These are phyloP conservation scores for Globisporangium lucens DNA, from an alignment of 352 stramenopile species.

Conservation along the genomic window DNA sequence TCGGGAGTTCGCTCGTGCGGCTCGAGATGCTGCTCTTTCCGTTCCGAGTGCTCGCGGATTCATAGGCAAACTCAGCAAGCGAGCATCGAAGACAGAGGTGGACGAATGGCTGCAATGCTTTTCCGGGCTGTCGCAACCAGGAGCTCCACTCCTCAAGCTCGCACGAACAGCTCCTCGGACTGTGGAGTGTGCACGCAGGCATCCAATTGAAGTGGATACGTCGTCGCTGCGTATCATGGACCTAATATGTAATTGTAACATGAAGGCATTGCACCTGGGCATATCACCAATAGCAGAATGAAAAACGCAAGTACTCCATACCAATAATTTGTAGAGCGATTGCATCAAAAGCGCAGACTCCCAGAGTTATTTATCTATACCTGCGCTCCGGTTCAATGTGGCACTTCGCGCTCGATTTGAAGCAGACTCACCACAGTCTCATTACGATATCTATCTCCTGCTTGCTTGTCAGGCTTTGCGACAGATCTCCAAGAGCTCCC, in stretches of 20 bases:
- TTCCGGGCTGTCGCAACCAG: too few species aligned
- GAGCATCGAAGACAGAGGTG: too few species aligned
- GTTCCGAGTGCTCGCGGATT: background rate
- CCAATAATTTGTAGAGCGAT: background rate
- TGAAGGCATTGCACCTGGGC: background rate
- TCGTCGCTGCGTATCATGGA: background rate
- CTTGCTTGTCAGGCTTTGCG: too few species aligned
- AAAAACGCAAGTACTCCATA: background rate
- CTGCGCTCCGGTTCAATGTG: too few species aligned
- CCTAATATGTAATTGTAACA: background rate
- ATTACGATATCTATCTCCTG: too few species aligned
- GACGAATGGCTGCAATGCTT: too few species aligned
- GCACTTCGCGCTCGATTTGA: too few species aligned
- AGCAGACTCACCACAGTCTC: too few species aligned
- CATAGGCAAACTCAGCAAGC: too few species aligned
- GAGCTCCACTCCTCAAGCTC: background rate
- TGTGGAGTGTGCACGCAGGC: background rate
- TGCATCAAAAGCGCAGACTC: background rate
- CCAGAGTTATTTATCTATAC: too few species aligned
- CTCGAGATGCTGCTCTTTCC: slow-evolving; percentile 4
- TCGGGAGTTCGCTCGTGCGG: background rate
- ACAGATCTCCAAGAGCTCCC: too few species aligned
- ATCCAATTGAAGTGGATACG: background rate
- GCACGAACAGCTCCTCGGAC: background rate
- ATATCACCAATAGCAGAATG: background rate